A percentile compares a stretch with the other conserved stretches of the same genome.
These are phyloP conservation scores for Quercus glauca DNA, from an alignment of 306 rosid genomes.

Conservation along the genomic window DNA sequence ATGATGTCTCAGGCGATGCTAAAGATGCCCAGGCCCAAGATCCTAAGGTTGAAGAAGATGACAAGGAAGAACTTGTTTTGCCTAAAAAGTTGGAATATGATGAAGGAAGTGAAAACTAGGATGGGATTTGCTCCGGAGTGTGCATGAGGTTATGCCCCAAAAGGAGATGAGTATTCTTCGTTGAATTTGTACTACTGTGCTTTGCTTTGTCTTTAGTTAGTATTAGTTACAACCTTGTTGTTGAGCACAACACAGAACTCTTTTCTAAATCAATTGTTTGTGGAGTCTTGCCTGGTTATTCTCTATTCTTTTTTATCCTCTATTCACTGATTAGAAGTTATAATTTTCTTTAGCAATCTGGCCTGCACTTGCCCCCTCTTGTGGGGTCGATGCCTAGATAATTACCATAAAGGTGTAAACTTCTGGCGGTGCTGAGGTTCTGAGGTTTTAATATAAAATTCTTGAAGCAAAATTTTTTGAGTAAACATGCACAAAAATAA, in stretches of 20 bases:
- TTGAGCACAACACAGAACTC: slow-evolving; percentile 18
- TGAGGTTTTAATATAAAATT: too few relatives aligned
- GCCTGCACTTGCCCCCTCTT: not conserved
- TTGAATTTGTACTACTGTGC: slow-evolving; percentile 28
- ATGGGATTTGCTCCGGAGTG: not conserved
- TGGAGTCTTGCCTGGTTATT: slow-evolving; percentile 1
- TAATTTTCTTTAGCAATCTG: not conserved
- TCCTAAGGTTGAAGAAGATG: slow-evolving; percentile 33
- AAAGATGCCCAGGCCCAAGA: slow-evolving; percentile 19
- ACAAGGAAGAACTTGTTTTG: slow-evolving; percentile 36
- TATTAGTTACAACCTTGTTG: slow-evolving; percentile 18
- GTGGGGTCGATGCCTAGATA: too few relatives aligned
- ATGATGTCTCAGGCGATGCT: slow-evolving; percentile 1
- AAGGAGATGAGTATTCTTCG: slow-evolving; percentile 6
- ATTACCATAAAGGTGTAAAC: too few relatives aligned
- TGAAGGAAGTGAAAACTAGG: slow-evolving; percentile 41
- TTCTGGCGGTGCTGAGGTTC: too few relatives aligned
- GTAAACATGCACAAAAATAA: not conserved
- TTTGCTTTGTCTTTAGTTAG: slow-evolving; percentile 22
- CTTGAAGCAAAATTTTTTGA: too few relatives aligned
- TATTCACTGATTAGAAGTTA: not conserved
- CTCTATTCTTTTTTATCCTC: not conserved
- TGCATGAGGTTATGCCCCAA: slow-evolving; percentile 23
- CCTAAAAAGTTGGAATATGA: slow-evolving; percentile 34
- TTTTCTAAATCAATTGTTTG: slow-evolving; percentile 21